phyloP scores from a whole-genome alignment of 2,329 filamentous ascomycete genomes.

The Juglanconis sp. region DNA sequence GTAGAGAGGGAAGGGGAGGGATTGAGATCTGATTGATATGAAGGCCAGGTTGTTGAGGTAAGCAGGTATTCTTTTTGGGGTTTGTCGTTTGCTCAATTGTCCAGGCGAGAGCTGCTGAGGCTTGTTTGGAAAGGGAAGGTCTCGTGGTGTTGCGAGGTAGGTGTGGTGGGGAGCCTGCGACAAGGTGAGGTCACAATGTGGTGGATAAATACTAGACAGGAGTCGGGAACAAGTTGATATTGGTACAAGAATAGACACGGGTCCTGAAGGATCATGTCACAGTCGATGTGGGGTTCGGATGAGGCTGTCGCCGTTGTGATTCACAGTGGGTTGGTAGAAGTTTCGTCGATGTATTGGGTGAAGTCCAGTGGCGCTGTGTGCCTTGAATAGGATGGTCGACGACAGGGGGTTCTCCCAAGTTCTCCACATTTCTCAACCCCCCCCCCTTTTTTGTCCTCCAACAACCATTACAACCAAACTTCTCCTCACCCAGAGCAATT shows the following conservation, averaged over 20 bases:
- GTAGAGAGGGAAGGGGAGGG: no score
- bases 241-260: background rate
- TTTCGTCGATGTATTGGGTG: background rate
- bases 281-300: background rate
- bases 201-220: background rate
- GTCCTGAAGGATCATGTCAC: background rate
- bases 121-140: background rate
- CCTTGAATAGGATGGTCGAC: background rate
- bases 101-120: background rate
- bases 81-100: background rate
- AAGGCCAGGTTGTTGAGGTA: background rate
- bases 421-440: no score
- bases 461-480: no score
- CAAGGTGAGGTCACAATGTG: background rate
- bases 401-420: no score
- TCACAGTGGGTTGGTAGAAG: background rate
- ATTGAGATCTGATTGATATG: background rate
- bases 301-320: background rate
- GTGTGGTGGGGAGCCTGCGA: background rate
- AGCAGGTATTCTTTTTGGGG: background rate
- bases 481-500: no score
- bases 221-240: background rate
- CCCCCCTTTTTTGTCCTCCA: no score
- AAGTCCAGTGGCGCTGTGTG: background rate
- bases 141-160: background rate